phyloP scores from a whole-genome alignment of 306 rosid genomes.

The Vigna angularis region DNA sequence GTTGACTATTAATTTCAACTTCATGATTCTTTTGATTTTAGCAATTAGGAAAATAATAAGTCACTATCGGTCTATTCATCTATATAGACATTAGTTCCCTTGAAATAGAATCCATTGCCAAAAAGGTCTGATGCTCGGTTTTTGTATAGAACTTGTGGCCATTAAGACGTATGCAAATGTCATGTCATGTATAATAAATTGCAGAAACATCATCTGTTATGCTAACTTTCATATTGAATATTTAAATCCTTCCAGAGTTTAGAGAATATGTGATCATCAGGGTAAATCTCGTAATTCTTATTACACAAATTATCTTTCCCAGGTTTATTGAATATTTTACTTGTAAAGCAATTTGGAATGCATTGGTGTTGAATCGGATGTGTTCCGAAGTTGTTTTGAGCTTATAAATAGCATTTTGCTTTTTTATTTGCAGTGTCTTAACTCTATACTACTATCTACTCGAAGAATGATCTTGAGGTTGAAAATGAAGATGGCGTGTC shows the following conservation, averaged over 20 bases:
- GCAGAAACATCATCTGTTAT: slow-evolving; percentile 33
- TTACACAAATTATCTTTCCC: slow-evolving; percentile 2
- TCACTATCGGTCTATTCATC: neutral
- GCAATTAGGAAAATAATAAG: neutral
- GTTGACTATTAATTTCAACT: no score
- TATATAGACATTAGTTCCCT: neutral
- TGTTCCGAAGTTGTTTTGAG: slow-evolving; percentile 34
- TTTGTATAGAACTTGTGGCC: slow-evolving; percentile 34
- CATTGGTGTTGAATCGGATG: slow-evolving; percentile 5
- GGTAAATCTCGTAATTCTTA: neutral
- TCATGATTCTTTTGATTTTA: no score
- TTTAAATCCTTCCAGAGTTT: slow-evolving; percentile 32
- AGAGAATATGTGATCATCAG: slow-evolving; percentile 31
- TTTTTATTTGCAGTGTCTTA: slow-evolving; percentile 68
- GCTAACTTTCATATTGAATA: slow-evolving; percentile 26
- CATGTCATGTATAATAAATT: slow-evolving; percentile 28
- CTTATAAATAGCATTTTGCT: slow-evolving; percentile 36
- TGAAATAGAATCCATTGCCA: neutral
- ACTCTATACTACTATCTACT: slow-evolving; percentile 97
- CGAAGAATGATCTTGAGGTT: slow-evolving; percentile 91
- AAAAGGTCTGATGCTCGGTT: slow-evolving; percentile 45
- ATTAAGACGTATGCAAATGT: slow-evolving; percentile 18
- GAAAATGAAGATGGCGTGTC: slow-evolving; percentile 99
- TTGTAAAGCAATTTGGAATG: slow-evolving; percentile 17
- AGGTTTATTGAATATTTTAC: neutral